Evolutionary conservation across 2,329 filamentous ascomycete species (phyloP).

Genomic region (Calonectria montana): DNA sequence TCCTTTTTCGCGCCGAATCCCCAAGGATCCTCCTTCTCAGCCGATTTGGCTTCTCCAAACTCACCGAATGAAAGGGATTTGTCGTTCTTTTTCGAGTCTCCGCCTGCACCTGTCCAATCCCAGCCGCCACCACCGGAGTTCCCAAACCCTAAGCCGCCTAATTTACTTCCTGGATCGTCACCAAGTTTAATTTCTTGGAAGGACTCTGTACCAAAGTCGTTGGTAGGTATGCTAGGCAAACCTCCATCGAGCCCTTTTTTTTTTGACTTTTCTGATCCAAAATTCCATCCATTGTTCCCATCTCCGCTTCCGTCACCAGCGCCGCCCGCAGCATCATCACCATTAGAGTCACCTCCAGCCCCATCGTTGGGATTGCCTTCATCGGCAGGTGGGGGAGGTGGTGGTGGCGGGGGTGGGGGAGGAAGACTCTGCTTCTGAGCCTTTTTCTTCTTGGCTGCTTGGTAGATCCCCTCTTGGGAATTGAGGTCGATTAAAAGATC

Average conservation of each 20-base stretch:
- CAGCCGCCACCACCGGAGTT: slow-evolving; percentile 52
- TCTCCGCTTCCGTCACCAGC: slow-evolving; percentile 47
- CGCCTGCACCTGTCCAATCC: slow-evolving; percentile 52
- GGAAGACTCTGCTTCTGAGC: slow-evolving; percentile 52
- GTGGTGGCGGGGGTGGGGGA: slow-evolving; percentile 46
- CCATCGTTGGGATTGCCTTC: slow-evolving; percentile 40
- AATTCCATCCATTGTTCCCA: slow-evolving; percentile 47
- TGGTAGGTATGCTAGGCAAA: slow-evolving; percentile 42
- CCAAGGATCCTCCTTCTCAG: slow-evolving; percentile 47
- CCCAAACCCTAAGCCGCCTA: slow-evolving; percentile 65
- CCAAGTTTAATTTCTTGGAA: slow-evolving; percentile 76
- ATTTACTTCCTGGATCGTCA: slow-evolving; percentile 68
- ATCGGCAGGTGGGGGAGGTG: slow-evolving; percentile 38
- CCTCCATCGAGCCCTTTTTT: slow-evolving; percentile 53
- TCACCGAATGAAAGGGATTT: slow-evolving; percentile 61
- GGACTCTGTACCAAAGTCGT: slow-evolving; percentile 58
- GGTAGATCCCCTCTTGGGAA: slow-evolving; percentile 63
- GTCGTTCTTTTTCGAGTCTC: slow-evolving; percentile 61
- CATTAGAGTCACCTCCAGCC: slow-evolving; percentile 50
- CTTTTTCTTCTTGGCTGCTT: slow-evolving; percentile 70
- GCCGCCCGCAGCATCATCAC: slow-evolving; percentile 49
- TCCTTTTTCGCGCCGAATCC: slow-evolving; percentile 53
- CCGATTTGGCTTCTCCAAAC: slow-evolving; percentile 54
- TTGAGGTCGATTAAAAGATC: slow-evolving; percentile 67
- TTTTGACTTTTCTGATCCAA: slow-evolving; percentile 48